phyloP scores from a whole-genome alignment of 1,139 yeast genomes.

The Saccharomyces pastorianus region DNA sequence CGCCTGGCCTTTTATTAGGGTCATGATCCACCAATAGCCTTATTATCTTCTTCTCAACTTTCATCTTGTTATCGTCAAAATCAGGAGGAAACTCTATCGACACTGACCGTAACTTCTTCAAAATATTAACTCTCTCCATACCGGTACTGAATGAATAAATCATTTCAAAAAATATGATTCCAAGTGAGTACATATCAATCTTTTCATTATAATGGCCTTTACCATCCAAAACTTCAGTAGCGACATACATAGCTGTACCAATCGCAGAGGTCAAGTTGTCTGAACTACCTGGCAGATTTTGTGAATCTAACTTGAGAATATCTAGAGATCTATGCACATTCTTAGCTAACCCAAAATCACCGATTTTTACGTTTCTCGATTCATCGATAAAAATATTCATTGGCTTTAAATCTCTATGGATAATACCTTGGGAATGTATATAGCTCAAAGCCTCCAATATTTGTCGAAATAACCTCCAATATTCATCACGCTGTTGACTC shows the following conservation, averaged over 20 bases:
- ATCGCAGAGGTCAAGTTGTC: slow-evolving; percentile 86
- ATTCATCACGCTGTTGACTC: slow-evolving; percentile 62
- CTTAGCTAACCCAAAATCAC: slow-evolving; percentile 95
- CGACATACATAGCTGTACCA: slow-evolving; percentile 90
- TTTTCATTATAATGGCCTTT: slow-evolving; percentile 76
- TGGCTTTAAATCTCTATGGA: slow-evolving; percentile 50
- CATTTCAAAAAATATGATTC: slow-evolving; percentile 94
- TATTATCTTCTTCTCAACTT: slow-evolving; percentile 60
- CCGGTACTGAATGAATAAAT: slow-evolving; percentile 73
- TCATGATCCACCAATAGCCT: slow-evolving; percentile 63
- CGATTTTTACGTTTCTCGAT: slow-evolving; percentile 80
- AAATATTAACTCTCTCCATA: slow-evolving; percentile 78
- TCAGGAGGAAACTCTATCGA: slow-evolving; percentile 59
- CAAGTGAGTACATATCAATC: slow-evolving; percentile 91
- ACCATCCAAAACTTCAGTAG: slow-evolving; percentile 73
- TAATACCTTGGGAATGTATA: slow-evolving; percentile 74
- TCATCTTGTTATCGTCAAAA: slow-evolving; percentile 44
- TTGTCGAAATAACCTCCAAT: slow-evolving; percentile 85
- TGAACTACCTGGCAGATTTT: slow-evolving; percentile 31
- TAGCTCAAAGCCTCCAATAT: slow-evolving; percentile 84
- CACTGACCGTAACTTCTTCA: slow-evolving; percentile 53
- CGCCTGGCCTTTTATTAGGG: slow-evolving; percentile 72
- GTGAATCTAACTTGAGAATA: slow-evolving; percentile 29
- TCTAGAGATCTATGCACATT: slow-evolving; percentile 50
- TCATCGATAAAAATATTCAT: slow-evolving; percentile 92